Conservation (phyloP, 2,329 filamentous ascomycete genomes). For the Aspergillus proliferans region DNA sequence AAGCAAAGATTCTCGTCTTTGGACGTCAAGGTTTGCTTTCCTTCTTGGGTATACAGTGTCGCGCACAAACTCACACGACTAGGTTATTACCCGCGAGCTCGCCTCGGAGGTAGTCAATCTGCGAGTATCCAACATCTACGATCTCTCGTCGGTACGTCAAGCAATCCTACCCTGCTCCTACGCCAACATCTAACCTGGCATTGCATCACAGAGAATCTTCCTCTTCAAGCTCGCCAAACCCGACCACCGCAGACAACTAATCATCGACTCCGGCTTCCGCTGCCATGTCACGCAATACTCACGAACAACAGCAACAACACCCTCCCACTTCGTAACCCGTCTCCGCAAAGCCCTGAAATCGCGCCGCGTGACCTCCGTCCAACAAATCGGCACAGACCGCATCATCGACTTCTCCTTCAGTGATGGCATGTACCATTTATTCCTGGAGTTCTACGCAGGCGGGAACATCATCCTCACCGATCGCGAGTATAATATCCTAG, state of each 20-base stretch:
- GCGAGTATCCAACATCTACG: conserved; percentile 89
- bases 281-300: conserved; percentile 90
- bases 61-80: conserved; percentile 7
- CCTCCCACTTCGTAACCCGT: conserved; percentile 76
- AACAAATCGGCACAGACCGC: conserved; percentile 85
- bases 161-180: background rate
- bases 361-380: conserved; percentile 69
- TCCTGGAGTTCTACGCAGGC: conserved; percentile 91
- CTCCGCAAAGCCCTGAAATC: conserved; percentile 86
- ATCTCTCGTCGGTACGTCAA: conserved; percentile 66
- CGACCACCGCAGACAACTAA: conserved; percentile 77
- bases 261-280: conserved; percentile 93
- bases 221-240: conserved; percentile 92
- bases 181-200: background rate
- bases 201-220: conserved; percentile 63
- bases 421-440: conserved; percentile 80
- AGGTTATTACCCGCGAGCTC: conserved; percentile 95
- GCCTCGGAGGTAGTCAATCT: conserved; percentile 67
- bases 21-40: conserved; percentile 46
- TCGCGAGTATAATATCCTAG: conserved; percentile 71
- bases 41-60: background rate
- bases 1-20: conserved; percentile 56
- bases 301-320: conserved; percentile 74
- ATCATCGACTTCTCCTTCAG: conserved; percentile 90
- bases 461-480: conserved; percentile 95